Percentiles rank a stretch among this genome's conserved stretches.
Evolutionary conservation across 2,329 filamentous ascomycete genomes (phyloP).

Genomic region (Periconia sp.): DNA sequence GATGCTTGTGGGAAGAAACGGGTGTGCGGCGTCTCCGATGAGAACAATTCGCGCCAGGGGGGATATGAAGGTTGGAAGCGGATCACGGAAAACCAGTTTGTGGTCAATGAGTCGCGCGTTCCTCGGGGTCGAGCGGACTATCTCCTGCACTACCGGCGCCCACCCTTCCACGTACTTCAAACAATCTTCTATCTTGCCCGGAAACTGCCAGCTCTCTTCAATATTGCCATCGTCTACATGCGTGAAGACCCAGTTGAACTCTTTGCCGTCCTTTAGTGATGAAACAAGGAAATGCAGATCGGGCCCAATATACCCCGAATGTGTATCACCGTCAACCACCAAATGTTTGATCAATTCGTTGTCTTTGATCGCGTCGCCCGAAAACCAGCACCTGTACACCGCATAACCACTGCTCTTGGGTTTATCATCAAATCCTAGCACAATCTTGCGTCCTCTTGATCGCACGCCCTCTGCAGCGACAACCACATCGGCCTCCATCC

Average conservation of each 20-base stretch:
- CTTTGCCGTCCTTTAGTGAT: constrained; percentile 35
- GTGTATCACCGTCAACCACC: constrained; percentile 36
- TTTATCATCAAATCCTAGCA: constrained; percentile 55
- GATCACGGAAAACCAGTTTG: constrained; percentile 58
- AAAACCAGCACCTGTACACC: constrained; percentile 53
- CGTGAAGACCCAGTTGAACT: constrained; percentile 42
- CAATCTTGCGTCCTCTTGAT: constrained; percentile 54
- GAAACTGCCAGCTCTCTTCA: constrained; percentile 38
- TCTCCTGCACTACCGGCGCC: constrained; percentile 32
- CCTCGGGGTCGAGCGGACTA: constrained; percentile 37
- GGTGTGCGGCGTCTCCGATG: constrained; percentile 57
- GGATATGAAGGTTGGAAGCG: constrained; percentile 56
- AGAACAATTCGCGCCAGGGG: constrained; percentile 51
- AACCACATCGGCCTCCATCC: constrained; percentile 50
- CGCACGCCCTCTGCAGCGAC: constrained; percentile 58
- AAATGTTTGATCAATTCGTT: constrained; percentile 33
- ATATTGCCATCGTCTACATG: constrained; percentile 43
- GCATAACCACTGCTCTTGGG: constrained; percentile 57
- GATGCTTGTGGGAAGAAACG: constrained; percentile 56
- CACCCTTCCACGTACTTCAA: constrained; percentile 33
- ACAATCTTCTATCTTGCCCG: constrained; percentile 34
- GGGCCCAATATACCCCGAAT: constrained; percentile 36
- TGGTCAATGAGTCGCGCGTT: constrained; percentile 50
- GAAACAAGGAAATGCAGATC: constrained; percentile 41
- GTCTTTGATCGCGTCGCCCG: constrained; percentile 25